phyloP scores from a whole-genome alignment of 2,329 filamentous ascomycete species.

The Fusarium coffeatum region DNA sequence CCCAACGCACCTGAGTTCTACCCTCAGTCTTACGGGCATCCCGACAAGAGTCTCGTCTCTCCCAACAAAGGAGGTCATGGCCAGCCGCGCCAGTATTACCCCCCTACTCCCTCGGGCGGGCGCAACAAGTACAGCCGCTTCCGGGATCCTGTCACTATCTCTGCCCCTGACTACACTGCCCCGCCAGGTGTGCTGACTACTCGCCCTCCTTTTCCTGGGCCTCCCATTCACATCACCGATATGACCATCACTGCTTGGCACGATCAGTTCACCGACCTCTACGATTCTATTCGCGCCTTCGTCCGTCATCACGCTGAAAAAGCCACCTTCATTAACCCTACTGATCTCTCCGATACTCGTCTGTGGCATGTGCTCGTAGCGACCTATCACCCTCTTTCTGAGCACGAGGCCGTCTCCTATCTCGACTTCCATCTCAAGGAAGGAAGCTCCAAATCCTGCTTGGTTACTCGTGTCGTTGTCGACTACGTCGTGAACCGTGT shows the following conservation, averaged over 20 bases:
- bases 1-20: constrained; percentile 51
- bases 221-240: constrained; percentile 53
- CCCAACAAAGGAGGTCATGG: constrained; percentile 38
- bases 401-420: constrained; percentile 55
- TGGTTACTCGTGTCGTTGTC: constrained; percentile 57
- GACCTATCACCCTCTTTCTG: constrained; percentile 54
- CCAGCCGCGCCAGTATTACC: constrained; percentile 44
- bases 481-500: constrained; percentile 58
- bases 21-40: constrained; percentile 42
- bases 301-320: constrained; percentile 52
- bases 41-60: constrained; percentile 34
- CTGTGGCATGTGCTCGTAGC: constrained; percentile 54
- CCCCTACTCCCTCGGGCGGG: constrained; percentile 47
- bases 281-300: constrained; percentile 51
- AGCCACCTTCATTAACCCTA: constrained; percentile 47
- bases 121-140: constrained; percentile 49
- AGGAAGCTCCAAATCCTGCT: constrained; percentile 55
- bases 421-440: constrained; percentile 56
- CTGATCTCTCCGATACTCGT: constrained; percentile 46
- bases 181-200: constrained; percentile 33
- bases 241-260: constrained; percentile 51
- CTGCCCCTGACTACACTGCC: constrained; percentile 32
- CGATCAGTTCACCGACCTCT: constrained; percentile 53
- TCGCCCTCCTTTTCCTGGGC: constrained; percentile 36
- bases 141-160: constrained; percentile 40